Evolutionary conservation across 164 flowering plant genomes (phyloP).

Genomic region (Paratinospora sagittata): DNA sequence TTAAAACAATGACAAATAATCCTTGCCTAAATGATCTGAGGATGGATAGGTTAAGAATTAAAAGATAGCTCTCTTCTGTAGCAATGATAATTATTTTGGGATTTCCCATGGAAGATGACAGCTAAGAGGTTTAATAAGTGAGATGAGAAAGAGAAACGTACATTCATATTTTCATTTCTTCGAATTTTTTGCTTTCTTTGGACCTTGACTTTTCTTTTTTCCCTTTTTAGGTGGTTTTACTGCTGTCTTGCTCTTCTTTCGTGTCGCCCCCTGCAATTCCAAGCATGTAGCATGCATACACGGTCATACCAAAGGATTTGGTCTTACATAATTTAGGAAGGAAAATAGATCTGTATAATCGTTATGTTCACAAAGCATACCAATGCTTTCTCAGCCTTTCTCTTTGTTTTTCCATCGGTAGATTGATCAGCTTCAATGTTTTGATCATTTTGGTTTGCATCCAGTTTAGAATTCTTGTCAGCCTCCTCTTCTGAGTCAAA

Average conservation of each 20-base stretch:
- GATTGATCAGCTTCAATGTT: constrained; percentile 44
- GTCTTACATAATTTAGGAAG: not conserved
- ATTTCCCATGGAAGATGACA: no score
- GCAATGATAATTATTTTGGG: not conserved
- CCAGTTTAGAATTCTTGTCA: constrained; percentile 46
- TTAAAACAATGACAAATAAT: not conserved
- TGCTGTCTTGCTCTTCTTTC: constrained; percentile 45
- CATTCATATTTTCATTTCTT: constrained; percentile 38
- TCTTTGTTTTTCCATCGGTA: constrained; percentile 43
- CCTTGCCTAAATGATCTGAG: not conserved
- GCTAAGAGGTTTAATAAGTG: not conserved
- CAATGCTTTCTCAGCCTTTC: constrained; percentile 48
- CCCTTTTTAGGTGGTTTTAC: constrained; percentile 57
- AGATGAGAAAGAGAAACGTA: not conserved
- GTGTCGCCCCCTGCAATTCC: constrained; percentile 40
- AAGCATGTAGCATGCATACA: constrained; percentile 6
- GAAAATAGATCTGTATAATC: not conserved
- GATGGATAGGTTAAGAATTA: not conserved
- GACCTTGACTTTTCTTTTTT: constrained; percentile 50
- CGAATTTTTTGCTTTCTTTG: constrained; percentile 47
- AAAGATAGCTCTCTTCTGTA: not conserved
- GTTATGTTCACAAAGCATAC: constrained; percentile 34
- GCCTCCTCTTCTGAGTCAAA: constrained; percentile 90
- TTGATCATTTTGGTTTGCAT: constrained; percentile 37
- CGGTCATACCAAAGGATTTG: not conserved